Percentiles rank a stretch among this genome's conserved stretches.
These are phyloP conservation scores for Cercospora sp. DNA, from an alignment of 2,329 filamentous ascomycete genomes.

Conservation along the genomic window DNA sequence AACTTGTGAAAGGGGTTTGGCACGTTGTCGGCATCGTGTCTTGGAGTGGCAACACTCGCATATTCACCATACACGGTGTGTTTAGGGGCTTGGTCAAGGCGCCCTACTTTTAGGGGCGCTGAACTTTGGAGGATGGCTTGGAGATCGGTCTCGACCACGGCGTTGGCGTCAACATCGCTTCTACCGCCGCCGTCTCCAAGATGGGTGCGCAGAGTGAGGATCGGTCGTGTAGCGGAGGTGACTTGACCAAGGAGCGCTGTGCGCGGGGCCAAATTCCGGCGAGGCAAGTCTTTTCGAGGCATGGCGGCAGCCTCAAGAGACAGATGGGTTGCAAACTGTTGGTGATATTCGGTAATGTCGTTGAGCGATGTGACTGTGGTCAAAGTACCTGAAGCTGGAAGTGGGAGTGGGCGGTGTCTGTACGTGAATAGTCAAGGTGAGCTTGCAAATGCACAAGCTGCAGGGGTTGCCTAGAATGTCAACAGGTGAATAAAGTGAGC, in stretches of 20 bases:
- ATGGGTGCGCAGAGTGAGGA: not conserved
- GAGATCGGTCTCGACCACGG: not conserved
- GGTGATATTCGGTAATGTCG: not conserved
- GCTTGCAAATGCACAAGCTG: not conserved
- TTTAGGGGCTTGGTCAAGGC: not conserved
- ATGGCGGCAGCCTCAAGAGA: not conserved
- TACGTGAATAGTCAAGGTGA: not conserved
- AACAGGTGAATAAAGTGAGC: constrained; percentile 13
- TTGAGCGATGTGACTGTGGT: not conserved
- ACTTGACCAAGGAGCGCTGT: not conserved
- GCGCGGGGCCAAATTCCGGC: not conserved
- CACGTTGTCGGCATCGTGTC: not conserved
- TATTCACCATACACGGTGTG: not conserved
- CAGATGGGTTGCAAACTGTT: not conserved
- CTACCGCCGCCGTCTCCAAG: not conserved
- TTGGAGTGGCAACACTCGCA: not conserved
- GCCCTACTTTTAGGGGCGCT: not conserved
- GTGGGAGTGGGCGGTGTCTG: not conserved
- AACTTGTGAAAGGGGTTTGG: constrained; percentile 30
- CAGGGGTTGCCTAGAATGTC: not conserved
- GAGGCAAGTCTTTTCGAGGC: not conserved
- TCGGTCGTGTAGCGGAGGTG: not conserved
- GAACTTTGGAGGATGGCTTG: not conserved
- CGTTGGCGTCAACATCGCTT: not conserved
- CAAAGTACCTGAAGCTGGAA: not conserved